phyloP scores from a whole-genome alignment of 2,329 filamentous ascomycete genomes.

The Pseudopyricularia cyperi region DNA sequence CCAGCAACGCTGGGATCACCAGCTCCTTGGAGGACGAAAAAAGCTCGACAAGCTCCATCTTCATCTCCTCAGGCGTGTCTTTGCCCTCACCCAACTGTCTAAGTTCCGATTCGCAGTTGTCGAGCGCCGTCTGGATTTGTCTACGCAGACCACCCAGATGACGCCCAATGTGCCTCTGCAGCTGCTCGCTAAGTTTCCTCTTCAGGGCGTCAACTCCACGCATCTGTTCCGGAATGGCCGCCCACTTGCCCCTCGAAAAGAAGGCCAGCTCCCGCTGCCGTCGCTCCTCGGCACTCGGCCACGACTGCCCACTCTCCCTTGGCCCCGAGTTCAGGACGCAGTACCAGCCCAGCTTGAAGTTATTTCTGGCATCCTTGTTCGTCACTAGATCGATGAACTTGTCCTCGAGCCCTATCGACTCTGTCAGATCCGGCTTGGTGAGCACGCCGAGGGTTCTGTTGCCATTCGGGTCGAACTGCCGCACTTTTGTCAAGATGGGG shows the following conservation, averaged over 20 bases:
- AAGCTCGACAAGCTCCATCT: slow-evolving; percentile 37
- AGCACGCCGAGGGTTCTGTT: slow-evolving; percentile 36
- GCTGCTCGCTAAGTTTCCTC: slow-evolving; percentile 33
- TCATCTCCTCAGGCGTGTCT: slow-evolving; percentile 39
- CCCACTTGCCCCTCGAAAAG: slow-evolving; percentile 36
- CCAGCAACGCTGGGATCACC: slow-evolving; percentile 38
- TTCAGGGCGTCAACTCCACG: slow-evolving; percentile 32
- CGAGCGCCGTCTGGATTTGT: slow-evolving; percentile 36
- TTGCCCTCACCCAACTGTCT: slow-evolving; percentile 35
- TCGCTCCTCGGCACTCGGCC: slow-evolving; percentile 28
- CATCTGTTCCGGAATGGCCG: slow-evolving; percentile 30
- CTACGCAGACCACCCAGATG: slow-evolving; percentile 35
- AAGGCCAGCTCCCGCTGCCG: slow-evolving; percentile 30
- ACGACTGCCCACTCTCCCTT: slow-evolving; percentile 27
- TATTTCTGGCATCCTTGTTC: slow-evolving; percentile 35
- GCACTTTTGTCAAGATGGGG: slow-evolving; percentile 35
- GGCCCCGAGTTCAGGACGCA: slow-evolving; percentile 35
- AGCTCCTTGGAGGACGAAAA: slow-evolving; percentile 39
- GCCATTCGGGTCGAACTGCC: slow-evolving; percentile 34
- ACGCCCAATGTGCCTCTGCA: slow-evolving; percentile 37
- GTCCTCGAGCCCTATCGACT: slow-evolving; percentile 37
- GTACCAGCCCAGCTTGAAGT: slow-evolving; percentile 38
- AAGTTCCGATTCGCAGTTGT: slow-evolving; percentile 34
- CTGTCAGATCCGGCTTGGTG: slow-evolving; percentile 39
- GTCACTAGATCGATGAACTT: slow-evolving; percentile 40